phyloP scores from a whole-genome alignment of 202 grass and related monocot species.

The Thinopyrum obtusiflorum region DNA sequence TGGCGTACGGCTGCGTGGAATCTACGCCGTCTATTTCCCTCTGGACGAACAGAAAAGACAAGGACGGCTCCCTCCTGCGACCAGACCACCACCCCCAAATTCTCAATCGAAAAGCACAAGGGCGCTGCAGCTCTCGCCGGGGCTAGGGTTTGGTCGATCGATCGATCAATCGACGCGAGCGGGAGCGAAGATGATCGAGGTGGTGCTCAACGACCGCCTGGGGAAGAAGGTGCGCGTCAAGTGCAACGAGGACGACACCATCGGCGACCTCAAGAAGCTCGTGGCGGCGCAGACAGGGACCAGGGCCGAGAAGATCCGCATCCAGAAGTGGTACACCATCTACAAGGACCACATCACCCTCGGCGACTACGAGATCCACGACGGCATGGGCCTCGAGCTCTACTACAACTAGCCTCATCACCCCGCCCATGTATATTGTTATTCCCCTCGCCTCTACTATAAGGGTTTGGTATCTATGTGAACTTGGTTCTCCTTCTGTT shows the following conservation, averaged over 20 bases:
- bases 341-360: conserved; percentile 99
- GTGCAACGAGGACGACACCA: conserved; percentile 99
- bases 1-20: not conserved
- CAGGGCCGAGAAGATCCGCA: conserved; percentile 88
- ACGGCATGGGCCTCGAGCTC: conserved; percentile 98
- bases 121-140: not conserved
- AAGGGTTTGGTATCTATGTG: not conserved
- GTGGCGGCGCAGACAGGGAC: conserved; percentile 96
- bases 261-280: conserved; percentile 99
- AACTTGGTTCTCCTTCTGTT: not conserved
- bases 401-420: conserved; percentile 74
- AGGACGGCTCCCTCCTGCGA: not conserved
- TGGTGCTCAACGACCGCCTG: conserved; percentile 91
- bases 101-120: not conserved
- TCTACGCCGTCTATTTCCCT: not conserved
- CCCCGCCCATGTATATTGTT: not conserved
- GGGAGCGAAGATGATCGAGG: conserved; percentile 77
- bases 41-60: not conserved
- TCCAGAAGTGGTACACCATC: conserved; percentile 99
- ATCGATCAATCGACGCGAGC: not conserved
- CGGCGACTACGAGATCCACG: conserved; percentile 95
- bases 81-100: not conserved
- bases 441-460: not conserved
- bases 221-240: conserved; percentile 99
- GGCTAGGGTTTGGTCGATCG: not conserved